Evolutionary conservation across 345 rosid species (phyloP), one percentile per base, ranked within the genome.

Genomic region (Euphorbia peplus): DNA sequence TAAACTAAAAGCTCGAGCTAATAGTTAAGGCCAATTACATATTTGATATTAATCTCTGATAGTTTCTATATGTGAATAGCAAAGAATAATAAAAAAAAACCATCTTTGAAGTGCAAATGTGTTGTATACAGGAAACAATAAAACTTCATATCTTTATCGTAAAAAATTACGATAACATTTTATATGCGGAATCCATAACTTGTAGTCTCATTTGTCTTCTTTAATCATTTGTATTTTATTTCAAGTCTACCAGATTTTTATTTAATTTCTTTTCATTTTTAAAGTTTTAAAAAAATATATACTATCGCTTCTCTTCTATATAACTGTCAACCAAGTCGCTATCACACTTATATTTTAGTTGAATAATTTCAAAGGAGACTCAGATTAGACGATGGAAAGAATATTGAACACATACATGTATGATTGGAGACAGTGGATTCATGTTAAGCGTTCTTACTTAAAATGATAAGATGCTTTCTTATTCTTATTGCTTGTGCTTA

Each of bases 161-260:
- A 3, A 15, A 63, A 44, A 62, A 42, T 39, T 41, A 13, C 24
- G 66, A 4, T 42, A 63, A 35, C 6, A n/a, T 50, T n/a, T 24
- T 12, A 11, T 41, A n/a, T 50, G 22, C 24, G n/a, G n/a, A n/a
- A n/a, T 63, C 66, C 47, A 24, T 42, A 10, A 63, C 44, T 22
- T 37, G 66, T 42, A 63, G 44, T 63, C 66, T 63, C 41, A 63
- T 42, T 63, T 63, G 66, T 63, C 66, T 14, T 63, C 25, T 41
- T 19, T 19, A 35, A 24, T 63, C 13, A 5, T 16, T 21, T 16
- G 13, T 21, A 42, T 12, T 41, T 13, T 52, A 22, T 61, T 63
- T 29, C 22, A 62, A 41, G 46, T 25, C 5, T 25, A 24, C 18
- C 30, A 39, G 50, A 37, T 22, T 39, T 29, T 61, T 42, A 4